Base-by-base conservation (phyloP, 2,329 filamentous ascomycete genomes). In the Thelonectria blattea region DNA sequence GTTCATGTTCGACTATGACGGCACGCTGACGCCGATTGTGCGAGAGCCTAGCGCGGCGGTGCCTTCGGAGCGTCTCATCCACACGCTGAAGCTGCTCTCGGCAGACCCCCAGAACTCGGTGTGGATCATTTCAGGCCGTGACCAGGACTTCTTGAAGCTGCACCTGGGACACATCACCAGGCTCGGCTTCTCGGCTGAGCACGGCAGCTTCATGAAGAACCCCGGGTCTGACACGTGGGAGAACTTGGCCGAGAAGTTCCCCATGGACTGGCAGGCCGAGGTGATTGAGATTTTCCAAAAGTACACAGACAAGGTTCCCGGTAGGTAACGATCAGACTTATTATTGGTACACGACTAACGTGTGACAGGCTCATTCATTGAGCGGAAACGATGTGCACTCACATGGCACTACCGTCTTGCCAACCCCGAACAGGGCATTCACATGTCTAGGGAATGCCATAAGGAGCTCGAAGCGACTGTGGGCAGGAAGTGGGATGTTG, bases 1-100 rank as follows among this genome's bases (percentile, higher is more conserved):
- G 3, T 97, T 98, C 81, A 94, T 99, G 91, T 97, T 98, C 73
- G 95, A 99, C 78, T 99, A 99, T 72, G 95, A 99, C 74, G 95
- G 95, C 49, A 99, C 95, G 0, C 84, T 99, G 56, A 98, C 95
- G 3, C 92, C 93, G 0, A 98, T 99, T 69, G 95, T 98, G 56
- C 90, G 91, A 68, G 93, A 98, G 71, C 95, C 95, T 2, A 89
- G 90, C 66, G 89, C 92, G 5, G 95, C 95, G 3, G 88, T 97
- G 41, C 95, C 95, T 0, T 94, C 93, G 1, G 89, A 93, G 68
- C 87, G 89, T 20, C 86, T 97, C 20, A 88, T 96, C 50, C 86
- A 88, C 30, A 93, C 90, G 1, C 82, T 99, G 60, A 92, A 90
- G 74, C 84, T 85, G 11, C 83, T 99, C 43, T 91, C 93, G 0